Base-by-base conservation (phyloP, 2,329 filamentous ascomycete genomes). In the Domatiomyces catenatus region DNA sequence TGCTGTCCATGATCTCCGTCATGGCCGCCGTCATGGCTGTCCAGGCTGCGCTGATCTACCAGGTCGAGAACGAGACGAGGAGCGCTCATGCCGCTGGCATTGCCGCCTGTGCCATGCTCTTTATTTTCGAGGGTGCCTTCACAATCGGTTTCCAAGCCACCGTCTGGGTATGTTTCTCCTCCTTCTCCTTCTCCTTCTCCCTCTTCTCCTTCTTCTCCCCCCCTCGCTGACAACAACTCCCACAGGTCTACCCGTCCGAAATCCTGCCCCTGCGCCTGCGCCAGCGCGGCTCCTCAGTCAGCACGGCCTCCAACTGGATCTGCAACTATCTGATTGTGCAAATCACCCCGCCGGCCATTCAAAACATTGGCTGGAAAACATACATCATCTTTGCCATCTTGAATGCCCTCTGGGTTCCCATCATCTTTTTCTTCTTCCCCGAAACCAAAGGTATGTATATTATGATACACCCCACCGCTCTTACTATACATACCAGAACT, bases 381-480 rank as follows among this genome's bases (percentile, higher is more conserved):
- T 89, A 88, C 66, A 76, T 88, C 64, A 72, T 90, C 56, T 90
- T 90, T 61, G 85, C 75, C 8, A 74, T 79, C 15, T 86, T 87
- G 70, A 84, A 83, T 61, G 73, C 73, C 1, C 71, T 72, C 3
- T 83, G 84, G 58, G 79, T 80, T 44, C 62, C 87, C 47, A 83
- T 87, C 63, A 79, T 84, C 60, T 76, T 77, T 62, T 71, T 87
- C 56, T 64, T 74, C 10, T 79, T 78, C 58, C 82, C 81, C 0
- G 76, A 86, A 66, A 87, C 83, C 0, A 47, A 47, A 47, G 45
- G 32, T 39, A 39, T 39, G 12, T 12, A 39, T 15, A 39, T 39
- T 36, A 15, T 2, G 2, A 39, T 39, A 39, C 5, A 10, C n/a
- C n/a, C n/a, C n/a, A n/a, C n/a, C n/a, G n/a, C n/a, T n/a, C n/a